Base-by-base conservation (phyloP, 768 basidiomycete genomes). In the Imleria badia region DNA sequence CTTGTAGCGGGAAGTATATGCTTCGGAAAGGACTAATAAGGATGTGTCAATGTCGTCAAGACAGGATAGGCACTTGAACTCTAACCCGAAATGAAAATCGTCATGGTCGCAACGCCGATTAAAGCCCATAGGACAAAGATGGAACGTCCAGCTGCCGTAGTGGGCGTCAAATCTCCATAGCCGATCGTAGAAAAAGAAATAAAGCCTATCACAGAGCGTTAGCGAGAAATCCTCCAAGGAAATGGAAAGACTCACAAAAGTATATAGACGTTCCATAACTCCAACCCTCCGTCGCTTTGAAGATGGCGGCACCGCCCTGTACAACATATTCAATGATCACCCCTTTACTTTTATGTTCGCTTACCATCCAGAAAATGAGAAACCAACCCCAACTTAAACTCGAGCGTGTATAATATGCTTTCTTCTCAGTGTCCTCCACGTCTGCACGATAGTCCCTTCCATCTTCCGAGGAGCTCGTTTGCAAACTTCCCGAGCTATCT, bases 91-190 rank as follows among this genome's bases (percentile, higher is more conserved):
- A 91, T 77, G 14, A 91, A 74, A 26, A 88, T 82, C 0, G 90
- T 89, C 82, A 91, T 81, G 1, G 87, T 82, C 2, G 78, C 87
- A 14, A 91, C 85, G 15, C 89, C 91, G 8, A 90, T 70, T 34
- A 92, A 68, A 0, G 89, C 86, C 90, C 90, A 91, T 3, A 83
- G 81, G 38, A 91, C 78, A 66, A 92, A 92, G 33, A 92, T 77
- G 14, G 86, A 81, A 22, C 88, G 81, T 12, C 90, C 91, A 4
- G 86, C 82, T 12, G 85, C 81, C 0, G 86, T 84, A 46, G 66
- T 64, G 0, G 88, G 89, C 0, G 80, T 59, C 14, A 77, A 72
- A 61, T 91, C 89, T 69, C 81, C 85, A 59, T 85, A 89, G 14
- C 89, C 90, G 29, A 91, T 83, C 1, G 86, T 89, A 1, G 82